Conservation (phyloP, 192 early-diverging fungal species). For the Coemansia guatemalensis region DNA sequence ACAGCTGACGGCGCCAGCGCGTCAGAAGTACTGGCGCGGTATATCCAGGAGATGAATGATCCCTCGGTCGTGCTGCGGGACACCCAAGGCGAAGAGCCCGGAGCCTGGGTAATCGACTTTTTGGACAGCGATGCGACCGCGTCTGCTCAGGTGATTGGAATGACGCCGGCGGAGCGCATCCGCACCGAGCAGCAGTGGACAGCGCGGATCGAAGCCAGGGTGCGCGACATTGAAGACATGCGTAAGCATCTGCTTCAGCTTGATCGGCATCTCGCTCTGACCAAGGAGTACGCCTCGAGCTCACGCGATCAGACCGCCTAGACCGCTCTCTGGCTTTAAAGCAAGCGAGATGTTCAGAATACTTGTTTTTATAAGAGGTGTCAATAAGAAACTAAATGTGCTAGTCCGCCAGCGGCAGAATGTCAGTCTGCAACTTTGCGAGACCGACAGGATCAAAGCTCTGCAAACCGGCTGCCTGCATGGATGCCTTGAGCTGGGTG, state of each 20-base stretch:
- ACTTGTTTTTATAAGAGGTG: not conserved
- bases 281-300: conserved; percentile 24
- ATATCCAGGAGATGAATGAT: conserved; percentile 32
- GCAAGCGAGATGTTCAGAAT: not conserved
- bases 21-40: conserved; percentile 16
- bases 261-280: conserved; percentile 44
- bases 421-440: conserved; percentile 1
- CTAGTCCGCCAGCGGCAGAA: conserved; percentile 7
- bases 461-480: not conserved
- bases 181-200: conserved; percentile 27
- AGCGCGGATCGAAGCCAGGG: conserved; percentile 12
- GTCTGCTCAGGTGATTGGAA: not conserved
- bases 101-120: conserved; percentile 11
- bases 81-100: not conserved
- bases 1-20: not conserved
- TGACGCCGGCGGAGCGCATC: not conserved
- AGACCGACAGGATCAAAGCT: conserved; percentile 14
- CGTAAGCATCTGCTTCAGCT: conserved; percentile 14
- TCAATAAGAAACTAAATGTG: not conserved
- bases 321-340: not conserved
- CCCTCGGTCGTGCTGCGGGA: conserved; percentile 16
- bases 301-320: conserved; percentile 14
- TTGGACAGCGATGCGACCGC: conserved; percentile 12
- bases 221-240: conserved; percentile 16
- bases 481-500: conserved; percentile 15